Conservation (phyloP, 441 rosid genomes). For the Heliophila coronopifolia region DNA sequence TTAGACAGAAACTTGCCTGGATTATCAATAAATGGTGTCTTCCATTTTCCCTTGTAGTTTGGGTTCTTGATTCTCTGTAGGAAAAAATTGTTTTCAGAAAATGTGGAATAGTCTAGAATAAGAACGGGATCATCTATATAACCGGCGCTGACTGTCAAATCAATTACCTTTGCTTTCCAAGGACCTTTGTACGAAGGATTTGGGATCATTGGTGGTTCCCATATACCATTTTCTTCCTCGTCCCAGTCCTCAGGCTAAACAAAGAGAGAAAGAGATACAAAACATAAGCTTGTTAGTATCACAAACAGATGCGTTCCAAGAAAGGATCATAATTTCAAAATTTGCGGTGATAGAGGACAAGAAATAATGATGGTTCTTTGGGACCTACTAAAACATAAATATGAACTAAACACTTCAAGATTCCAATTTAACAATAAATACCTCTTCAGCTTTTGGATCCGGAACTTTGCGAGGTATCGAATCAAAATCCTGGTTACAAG, state of each 20-base stretch:
- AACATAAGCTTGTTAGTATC: slow-evolving; percentile 9
- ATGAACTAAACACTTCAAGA: neutral
- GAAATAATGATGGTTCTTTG: neutral
- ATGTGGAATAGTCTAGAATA: slow-evolving; percentile 3
- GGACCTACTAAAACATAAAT: slow-evolving; percentile 4
- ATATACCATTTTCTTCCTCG: slow-evolving; percentile 70
- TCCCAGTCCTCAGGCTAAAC: slow-evolving; percentile 85
- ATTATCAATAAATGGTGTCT: slow-evolving; percentile 89
- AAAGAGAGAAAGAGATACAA: slow-evolving; percentile 6
- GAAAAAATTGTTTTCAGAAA: slow-evolving; percentile 2
- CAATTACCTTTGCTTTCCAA: slow-evolving; percentile 77
- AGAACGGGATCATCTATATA: neutral
- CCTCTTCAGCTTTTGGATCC: slow-evolving; percentile 75
- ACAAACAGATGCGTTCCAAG: slow-evolving; percentile 7
- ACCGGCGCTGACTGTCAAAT: neutral
- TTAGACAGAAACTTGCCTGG: slow-evolving; percentile 48
- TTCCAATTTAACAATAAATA: slow-evolving; percentile 18
- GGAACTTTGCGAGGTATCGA: slow-evolving; percentile 63
- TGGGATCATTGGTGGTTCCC: slow-evolving; percentile 72
- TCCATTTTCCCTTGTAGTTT: slow-evolving; percentile 93
- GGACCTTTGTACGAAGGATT: slow-evolving; percentile 87
- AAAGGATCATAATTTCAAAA: neutral
- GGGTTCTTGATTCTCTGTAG: slow-evolving; percentile 90
- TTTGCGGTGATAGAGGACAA: neutral
- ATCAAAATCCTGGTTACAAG: slow-evolving; percentile 59